These are phyloP conservation scores for Apiospora arundinis DNA, from an alignment of 2,329 filamentous ascomycete genomes.

Conservation along the genomic window DNA sequence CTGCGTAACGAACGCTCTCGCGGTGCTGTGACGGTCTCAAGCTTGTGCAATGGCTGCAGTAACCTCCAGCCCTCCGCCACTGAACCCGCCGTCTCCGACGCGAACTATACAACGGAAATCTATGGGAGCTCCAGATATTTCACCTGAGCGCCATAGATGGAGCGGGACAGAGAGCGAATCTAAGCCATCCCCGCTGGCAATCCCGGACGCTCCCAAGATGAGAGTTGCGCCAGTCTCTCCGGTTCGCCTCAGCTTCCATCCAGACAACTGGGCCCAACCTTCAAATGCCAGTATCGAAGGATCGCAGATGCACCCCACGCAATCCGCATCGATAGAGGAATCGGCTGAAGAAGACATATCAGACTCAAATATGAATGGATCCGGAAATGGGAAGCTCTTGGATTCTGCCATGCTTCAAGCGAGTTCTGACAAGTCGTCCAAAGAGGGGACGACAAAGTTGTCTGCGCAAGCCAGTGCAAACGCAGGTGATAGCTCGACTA, in stretches of 20 bases:
- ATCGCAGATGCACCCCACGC: not conserved
- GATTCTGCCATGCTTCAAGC: not conserved
- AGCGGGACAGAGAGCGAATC: slow-evolving; percentile 35
- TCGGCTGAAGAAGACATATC: not conserved
- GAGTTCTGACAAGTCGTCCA: not conserved
- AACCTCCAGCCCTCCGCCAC: slow-evolving; percentile 37
- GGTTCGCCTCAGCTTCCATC: slow-evolving; percentile 60
- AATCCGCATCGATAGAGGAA: not conserved
- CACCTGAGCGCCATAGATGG: slow-evolving; percentile 43
- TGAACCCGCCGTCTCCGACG: slow-evolving; percentile 35
- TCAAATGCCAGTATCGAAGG: slow-evolving; percentile 16
- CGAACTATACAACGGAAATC: slow-evolving; percentile 37
- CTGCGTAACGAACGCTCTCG: slow-evolving; percentile 14
- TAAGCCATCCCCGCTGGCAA: slow-evolving; percentile 38
- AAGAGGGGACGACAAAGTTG: not conserved
- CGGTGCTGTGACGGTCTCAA: slow-evolving; percentile 3
- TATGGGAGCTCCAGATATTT: slow-evolving; percentile 33
- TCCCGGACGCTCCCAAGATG: slow-evolving; percentile 49
- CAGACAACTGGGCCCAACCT: slow-evolving; percentile 44
- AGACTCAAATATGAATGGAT: not conserved
- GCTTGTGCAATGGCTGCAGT: slow-evolving; percentile 38
- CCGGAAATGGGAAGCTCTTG: not conserved
- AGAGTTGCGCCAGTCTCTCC: slow-evolving; percentile 62
- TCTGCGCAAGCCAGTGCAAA: not conserved
- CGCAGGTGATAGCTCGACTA: slow-evolving; percentile 27